Evolutionary conservation across 176 grass and related monocot species (phyloP).

Genomic region (Carex cristatella): DNA sequence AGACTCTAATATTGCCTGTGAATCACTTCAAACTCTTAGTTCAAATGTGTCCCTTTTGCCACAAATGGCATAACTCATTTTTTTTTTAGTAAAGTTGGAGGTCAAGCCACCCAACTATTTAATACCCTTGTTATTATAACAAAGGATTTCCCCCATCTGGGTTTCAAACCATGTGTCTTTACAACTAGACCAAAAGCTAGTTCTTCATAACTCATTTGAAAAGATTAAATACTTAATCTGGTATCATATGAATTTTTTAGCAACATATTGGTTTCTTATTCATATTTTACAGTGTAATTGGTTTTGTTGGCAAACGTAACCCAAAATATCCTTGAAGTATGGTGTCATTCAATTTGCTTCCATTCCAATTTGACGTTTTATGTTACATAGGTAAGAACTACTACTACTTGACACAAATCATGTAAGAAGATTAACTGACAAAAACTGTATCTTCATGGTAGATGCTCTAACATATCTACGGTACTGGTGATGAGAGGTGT

Average conservation of each 20-base stretch:
- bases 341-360: not conserved
- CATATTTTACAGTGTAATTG: not conserved
- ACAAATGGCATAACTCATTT: not conserved
- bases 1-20: conserved; percentile 88
- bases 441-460: not conserved
- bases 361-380: not conserved
- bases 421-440: not conserved
- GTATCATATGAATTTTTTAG: not conserved
- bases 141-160: too few relatives aligned
- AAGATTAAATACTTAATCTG: not conserved
- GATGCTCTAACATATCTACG: not conserved
- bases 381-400: not conserved
- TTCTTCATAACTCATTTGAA: not conserved
- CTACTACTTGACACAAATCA: not conserved
- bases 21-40: not conserved
- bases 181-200: too few relatives aligned
- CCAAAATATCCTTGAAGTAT: not conserved
- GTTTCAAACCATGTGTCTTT: too few relatives aligned
- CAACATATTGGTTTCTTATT: not conserved
- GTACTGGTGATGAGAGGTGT: not conserved
- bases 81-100: too few relatives aligned
- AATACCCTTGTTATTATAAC: too few relatives aligned
- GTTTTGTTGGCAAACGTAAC: not conserved
- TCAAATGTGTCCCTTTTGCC: not conserved
- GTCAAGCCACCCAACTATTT: too few relatives aligned